Evolutionary conservation across 345 rosid genomes (phyloP), one percentile per base, ranked within the genome.

Genomic region (Syzygium grande): DNA sequence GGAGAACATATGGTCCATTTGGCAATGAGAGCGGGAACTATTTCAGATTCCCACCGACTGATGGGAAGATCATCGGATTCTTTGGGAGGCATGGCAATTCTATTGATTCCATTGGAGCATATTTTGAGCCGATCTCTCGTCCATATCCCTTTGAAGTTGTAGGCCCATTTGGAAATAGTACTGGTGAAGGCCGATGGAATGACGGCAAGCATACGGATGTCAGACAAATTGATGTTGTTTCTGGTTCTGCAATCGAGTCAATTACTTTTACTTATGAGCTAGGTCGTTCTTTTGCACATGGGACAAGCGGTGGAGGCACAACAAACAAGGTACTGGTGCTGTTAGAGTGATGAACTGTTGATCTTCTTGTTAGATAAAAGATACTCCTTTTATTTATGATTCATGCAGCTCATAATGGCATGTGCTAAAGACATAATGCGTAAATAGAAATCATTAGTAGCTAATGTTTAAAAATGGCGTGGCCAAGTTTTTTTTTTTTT

Each of bases 151-250:
- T 54, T 65, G 34, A 30, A 53, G 52, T 51, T 27, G 22, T 34
- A 29, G 88, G 88, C 16, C 88, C 88, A 38, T 87, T 87, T 77
- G 88, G 88, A 16, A 41, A 46, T 27, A 19, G 58, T 54, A 54
- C 19, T 54, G 19, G 25, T 43, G 85, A 38, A n/a, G 88, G 52
- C n/a, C 55, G 59, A 3, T 87, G 88, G 88, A 65, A 87, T 30
- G 88, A 87, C 25, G 88, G 85, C 15, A 77, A 34, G 25, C 63
- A 87, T 49, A 6, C 25, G 5, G 88, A 87, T 27, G 22, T 87
- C 22, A 87, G 88, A n/a, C 51, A 68, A 29, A 77, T 86, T 73
- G 53, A 51, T 29, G 61, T 86, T 49, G 84, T 30, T 12, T 27
- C 29, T 53, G 84, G 38, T 19, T 73, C 58, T 21, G 88, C 52